These are phyloP conservation scores for Saturnispora zaruensis DNA, from an alignment of 805 yeast genomes.

Conservation along the genomic window DNA sequence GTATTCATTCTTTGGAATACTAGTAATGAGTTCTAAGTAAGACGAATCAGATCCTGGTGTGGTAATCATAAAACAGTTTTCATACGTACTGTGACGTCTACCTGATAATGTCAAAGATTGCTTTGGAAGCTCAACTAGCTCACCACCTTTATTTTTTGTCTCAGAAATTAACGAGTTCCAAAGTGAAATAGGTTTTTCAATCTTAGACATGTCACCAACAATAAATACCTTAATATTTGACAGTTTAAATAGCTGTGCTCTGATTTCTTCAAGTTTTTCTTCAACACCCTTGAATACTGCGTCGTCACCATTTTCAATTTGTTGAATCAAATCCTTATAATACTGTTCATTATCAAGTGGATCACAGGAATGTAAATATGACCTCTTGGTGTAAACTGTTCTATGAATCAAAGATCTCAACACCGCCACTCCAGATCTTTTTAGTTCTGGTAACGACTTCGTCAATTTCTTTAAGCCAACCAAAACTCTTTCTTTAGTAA, in stretches of 20 bases:
- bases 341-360: slow-evolving; percentile 53
- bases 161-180: slow-evolving; percentile 39
- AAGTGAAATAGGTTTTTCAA: slow-evolving; percentile 47
- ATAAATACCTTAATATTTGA: slow-evolving; percentile 61
- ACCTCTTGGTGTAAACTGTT: slow-evolving; percentile 44
- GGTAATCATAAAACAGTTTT: slow-evolving; percentile 52
- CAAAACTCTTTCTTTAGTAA: slow-evolving; percentile 64
- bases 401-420: slow-evolving; percentile 47
- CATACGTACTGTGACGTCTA: slow-evolving; percentile 44
- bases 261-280: slow-evolving; percentile 43
- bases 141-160: background rate
- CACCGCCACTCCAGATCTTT: slow-evolving; percentile 57
- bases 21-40: slow-evolving; percentile 51
- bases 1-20: slow-evolving; percentile 45
- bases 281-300: slow-evolving; percentile 29
- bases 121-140: slow-evolving; percentile 36
- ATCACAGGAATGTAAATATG: slow-evolving; percentile 61
- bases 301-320: slow-evolving; percentile 49
- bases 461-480: slow-evolving; percentile 55
- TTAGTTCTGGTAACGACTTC: slow-evolving; percentile 51
- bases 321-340: slow-evolving; percentile 38
- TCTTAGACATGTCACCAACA: slow-evolving; percentile 52
- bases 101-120: slow-evolving; percentile 45
- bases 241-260: slow-evolving; percentile 42
- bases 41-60: slow-evolving; percentile 84